Percentiles rank a stretch among this genome's conserved stretches.
These are phyloP conservation scores for Excoecaria cochinchinensis DNA, from an alignment of 345 rosid genomes.

Conservation along the genomic window DNA sequence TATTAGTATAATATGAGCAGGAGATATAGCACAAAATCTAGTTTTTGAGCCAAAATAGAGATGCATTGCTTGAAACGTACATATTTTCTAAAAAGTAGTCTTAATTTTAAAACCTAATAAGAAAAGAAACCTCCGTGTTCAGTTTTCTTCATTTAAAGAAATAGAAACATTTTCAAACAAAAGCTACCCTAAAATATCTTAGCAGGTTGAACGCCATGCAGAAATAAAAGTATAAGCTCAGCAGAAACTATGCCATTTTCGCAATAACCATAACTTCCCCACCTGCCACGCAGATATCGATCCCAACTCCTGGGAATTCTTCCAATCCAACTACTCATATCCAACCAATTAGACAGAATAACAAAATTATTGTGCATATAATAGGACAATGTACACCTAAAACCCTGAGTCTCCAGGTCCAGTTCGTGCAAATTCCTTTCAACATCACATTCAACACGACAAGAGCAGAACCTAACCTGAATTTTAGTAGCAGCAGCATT, in stretches of 20 bases:
- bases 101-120: background rate
- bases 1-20: too few species aligned
- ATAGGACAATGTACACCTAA: background rate
- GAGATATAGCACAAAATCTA: background rate
- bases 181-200: background rate
- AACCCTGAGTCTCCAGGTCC: background rate
- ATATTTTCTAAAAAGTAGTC: too few species aligned
- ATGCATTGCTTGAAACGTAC: background rate
- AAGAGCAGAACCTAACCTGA: conserved; percentile 50
- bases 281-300: background rate
- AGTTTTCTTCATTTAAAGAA: background rate
- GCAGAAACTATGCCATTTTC: background rate
- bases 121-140: background rate
- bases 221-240: background rate
- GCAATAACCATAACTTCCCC: background rate
- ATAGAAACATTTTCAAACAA: background rate
- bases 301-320: background rate
- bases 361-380: background rate
- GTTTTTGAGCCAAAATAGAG: background rate
- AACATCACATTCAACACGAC: background rate
- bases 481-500: conserved; percentile 73
- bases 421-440: background rate
- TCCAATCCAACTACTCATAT: background rate
- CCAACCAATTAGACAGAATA: background rate
- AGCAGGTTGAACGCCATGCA: background rate